phyloP scores from a whole-genome alignment of 148 eudicot genomes.

The Arctostaphylos glauca region DNA sequence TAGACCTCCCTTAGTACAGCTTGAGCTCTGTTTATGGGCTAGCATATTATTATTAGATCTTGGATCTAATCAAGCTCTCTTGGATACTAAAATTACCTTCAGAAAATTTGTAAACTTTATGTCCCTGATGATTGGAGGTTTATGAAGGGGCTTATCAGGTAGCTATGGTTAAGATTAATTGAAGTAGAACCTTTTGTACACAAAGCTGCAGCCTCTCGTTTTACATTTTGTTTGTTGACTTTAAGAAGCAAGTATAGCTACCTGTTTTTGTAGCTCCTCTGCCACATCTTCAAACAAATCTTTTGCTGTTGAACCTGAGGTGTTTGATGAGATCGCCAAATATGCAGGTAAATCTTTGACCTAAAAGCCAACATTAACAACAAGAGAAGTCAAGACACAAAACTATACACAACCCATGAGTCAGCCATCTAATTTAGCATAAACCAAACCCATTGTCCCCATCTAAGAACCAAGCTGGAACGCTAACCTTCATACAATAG shows the following conservation, averaged over 20 bases:
- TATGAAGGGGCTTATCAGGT: too few species aligned
- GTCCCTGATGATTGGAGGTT: too few species aligned
- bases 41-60: neutral
- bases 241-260: conserved; percentile 12
- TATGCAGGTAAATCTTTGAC: conserved; percentile 80
- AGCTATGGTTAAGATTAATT: too few species aligned
- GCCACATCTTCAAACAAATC: conserved; percentile 90
- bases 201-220: neutral
- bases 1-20: neutral
- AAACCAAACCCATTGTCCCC: neutral
- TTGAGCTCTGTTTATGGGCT: neutral
- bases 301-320: conserved; percentile 80
- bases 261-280: conserved; percentile 93
- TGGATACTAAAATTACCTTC: neutral
- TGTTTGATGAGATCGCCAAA: conserved; percentile 83
- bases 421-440: conserved; percentile 10
- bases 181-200: too few species aligned
- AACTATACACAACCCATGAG: neutral
- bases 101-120: too few species aligned
- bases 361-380: conserved; percentile 40
- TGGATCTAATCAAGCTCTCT: neutral
- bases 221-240: neutral
- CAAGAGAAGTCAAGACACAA: conserved; percentile 6
- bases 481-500: conserved; percentile 71
- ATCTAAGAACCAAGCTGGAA: neutral